Evolutionary conservation across 352 stramenopile species (phyloP).

Genomic region (Phytophthora citricola): DNA sequence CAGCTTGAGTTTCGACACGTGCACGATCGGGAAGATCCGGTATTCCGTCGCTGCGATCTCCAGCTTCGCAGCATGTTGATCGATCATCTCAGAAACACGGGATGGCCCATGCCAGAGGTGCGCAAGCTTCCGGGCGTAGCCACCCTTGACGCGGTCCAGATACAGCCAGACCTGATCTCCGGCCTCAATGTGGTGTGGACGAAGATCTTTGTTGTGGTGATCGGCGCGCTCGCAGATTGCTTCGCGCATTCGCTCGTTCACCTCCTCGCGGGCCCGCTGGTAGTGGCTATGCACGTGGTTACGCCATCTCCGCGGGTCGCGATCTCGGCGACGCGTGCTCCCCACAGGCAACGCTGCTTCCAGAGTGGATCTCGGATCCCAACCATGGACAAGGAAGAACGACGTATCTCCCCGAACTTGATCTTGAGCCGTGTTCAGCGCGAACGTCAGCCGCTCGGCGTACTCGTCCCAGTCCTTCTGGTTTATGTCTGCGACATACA

Average conservation of each 20-base stretch:
- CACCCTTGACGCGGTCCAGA: slow-evolving; percentile 13
- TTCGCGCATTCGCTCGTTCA: background rate
- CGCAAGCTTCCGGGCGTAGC: no score
- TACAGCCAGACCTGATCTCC: slow-evolving; percentile 5
- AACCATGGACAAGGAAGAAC: slow-evolving; percentile 8
- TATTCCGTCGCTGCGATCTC: slow-evolving; percentile 8
- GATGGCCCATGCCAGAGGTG: no score
- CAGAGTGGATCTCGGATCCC: slow-evolving; percentile 15
- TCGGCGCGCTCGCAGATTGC: background rate
- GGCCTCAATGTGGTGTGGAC: background rate
- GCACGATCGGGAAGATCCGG: slow-evolving; percentile 23
- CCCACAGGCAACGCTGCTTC: slow-evolving; percentile 9
- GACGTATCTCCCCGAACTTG: background rate
- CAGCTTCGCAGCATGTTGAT: slow-evolving; percentile 17
- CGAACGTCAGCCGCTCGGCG: no score
- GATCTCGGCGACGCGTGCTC: background rate
- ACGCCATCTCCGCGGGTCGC: background rate
- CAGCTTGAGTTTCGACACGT: slow-evolving; percentile 31
- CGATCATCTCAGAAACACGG: background rate
- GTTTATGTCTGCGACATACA: no score
- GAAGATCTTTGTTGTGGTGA: no score
- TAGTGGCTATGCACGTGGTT: background rate
- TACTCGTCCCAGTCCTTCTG: no score
- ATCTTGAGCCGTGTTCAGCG: background rate
- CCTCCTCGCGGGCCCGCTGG: background rate